Evolutionary conservation across 257 asterid genomes (phyloP).

Genomic region (Nicotiana paniculata): DNA sequence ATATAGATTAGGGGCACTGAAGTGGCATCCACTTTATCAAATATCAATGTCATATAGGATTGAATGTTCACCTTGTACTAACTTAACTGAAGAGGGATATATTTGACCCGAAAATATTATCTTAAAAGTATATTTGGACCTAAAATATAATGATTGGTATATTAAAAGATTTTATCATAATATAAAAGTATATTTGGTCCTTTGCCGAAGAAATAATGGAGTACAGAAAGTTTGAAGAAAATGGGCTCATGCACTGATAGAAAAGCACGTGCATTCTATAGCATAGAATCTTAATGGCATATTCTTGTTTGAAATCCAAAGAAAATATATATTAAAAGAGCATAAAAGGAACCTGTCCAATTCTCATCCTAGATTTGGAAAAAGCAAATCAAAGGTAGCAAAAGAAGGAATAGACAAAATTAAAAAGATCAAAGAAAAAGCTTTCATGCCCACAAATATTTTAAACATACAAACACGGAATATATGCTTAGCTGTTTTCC

Average conservation of each 20-base stretch:
- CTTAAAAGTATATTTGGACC: too few relatives aligned
- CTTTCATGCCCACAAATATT: background rate
- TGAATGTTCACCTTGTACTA: too few relatives aligned
- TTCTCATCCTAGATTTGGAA: conserved; percentile 1
- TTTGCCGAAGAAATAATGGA: too few relatives aligned
- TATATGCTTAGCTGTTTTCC: conserved; percentile 14
- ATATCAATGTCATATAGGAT: too few relatives aligned
- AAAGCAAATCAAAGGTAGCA: background rate
- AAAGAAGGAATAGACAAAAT: background rate
- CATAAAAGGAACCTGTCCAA: background rate
- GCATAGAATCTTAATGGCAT: background rate
- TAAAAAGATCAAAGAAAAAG: background rate
- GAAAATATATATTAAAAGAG: background rate
- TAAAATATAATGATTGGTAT: too few relatives aligned
- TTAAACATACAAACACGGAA: background rate
- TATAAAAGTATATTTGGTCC: too few relatives aligned
- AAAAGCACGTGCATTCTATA: background rate
- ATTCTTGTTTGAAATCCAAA: background rate
- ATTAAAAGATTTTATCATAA: too few relatives aligned
- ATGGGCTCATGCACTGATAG: background rate
- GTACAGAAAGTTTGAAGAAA: background rate
- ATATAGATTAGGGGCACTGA: too few relatives aligned
- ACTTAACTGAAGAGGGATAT: too few relatives aligned
- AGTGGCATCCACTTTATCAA: too few relatives aligned
- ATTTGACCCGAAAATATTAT: too few relatives aligned